Base-by-base conservation (phyloP, 805 yeast genomes). In the Komagataella populi region DNA sequence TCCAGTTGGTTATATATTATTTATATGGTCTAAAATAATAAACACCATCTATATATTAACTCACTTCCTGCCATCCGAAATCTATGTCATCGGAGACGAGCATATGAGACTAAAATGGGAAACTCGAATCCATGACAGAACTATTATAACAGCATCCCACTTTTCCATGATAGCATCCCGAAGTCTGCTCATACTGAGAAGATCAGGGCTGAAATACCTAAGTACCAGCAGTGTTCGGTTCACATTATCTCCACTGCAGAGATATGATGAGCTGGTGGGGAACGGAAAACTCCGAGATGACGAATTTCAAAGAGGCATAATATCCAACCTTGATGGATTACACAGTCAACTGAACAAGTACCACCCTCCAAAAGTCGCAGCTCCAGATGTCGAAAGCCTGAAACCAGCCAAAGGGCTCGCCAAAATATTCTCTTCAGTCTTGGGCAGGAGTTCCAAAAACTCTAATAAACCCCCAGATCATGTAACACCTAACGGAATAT, bases 241-340 rank as follows among this genome's bases (percentile, higher is more conserved):
- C 39, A 12, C 10, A 12, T 44, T 49, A 12, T 58, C 69, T 1
- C 71, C 71, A 0, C 49, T 67, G 6, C 54, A 60, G 23, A 50
- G 55, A 5, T 67, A 67, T 53, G 63, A 66, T 48, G 54, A 54
- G 6, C 54, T 59, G 14, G 69, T 67, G 8, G 12, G 51, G 2
- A 45, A 47, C n/a, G 81, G 82, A 0, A 69, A 67, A 52, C 67
- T 85, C 22, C 71, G 78, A 53, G 86, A 84, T 58, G 99, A 91
- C 62, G 80, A 78, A 18, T 83, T 83, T 63, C 98, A 91, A 66
- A 72, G 96, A 45, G 76, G 78, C 30, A 84, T 88, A 52, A 77
- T 91, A 45, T 63, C 76, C 16, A 76, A 75, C 12, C 67, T 91
- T 53, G 77, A 84, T 17, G 63, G 67, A 1, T 70, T 91, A 16